A percentile compares a stretch with the other conserved stretches of the same genome.
These are phyloP conservation scores for Magnolia officinalis DNA, from an alignment of 164 flowering plant species.

Conservation along the genomic window DNA sequence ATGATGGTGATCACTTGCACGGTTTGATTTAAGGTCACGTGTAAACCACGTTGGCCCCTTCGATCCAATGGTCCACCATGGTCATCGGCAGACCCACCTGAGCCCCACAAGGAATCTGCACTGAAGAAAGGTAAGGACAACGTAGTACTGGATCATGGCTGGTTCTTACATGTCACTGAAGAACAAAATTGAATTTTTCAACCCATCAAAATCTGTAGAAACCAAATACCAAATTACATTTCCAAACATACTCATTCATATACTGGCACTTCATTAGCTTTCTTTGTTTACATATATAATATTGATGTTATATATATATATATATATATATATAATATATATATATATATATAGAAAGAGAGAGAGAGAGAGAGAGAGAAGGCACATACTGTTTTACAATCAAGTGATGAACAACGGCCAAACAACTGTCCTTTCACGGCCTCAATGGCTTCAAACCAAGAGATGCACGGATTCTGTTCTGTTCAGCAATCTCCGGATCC, in stretches of 20 bases:
- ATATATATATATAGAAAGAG: no score
- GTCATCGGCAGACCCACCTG: no score
- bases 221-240: neutral
- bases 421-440: neutral
- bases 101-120: no score
- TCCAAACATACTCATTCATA: neutral
- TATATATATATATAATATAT: no score
- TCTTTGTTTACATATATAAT: neutral
- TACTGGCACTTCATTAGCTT: neutral
- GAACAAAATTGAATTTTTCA: neutral
- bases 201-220: neutral
- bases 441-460: constrained; percentile 81
- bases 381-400: neutral
- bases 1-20: no score
- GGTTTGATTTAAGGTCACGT: no score
- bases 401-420: neutral
- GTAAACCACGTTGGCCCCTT: no score
- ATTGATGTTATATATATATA: neutral
- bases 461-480: constrained; percentile 69
- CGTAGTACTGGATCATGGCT: no score
- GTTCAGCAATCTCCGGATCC: constrained; percentile 94
- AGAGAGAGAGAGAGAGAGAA: no score
- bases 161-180: no score
- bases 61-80: no score
- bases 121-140: no score